Percentiles rank a stretch among this genome's conserved stretches.
Conservation (phyloP, 192 early-diverging fungal species). For the Tieghemiomyces parasiticus region DNA sequence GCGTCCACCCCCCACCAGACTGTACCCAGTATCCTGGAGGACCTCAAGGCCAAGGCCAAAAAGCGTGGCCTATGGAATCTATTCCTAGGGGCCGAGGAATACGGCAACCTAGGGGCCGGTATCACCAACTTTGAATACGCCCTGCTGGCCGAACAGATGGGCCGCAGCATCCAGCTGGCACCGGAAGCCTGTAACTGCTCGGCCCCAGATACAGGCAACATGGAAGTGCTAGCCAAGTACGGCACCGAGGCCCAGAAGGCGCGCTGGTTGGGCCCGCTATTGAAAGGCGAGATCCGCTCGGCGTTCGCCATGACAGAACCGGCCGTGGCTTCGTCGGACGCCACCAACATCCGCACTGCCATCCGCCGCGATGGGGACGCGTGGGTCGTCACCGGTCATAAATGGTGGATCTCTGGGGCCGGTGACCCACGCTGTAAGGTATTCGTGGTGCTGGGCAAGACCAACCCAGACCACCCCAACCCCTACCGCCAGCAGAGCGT, state of each 20-base stretch:
- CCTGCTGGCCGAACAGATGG: slow-evolving; percentile 78
- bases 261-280: slow-evolving; percentile 60
- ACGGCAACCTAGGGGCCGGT: slow-evolving; percentile 50
- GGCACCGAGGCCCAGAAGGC: slow-evolving; percentile 72
- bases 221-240: slow-evolving; percentile 98
- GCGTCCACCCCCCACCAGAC: slow-evolving; percentile 29
- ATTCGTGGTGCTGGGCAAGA: slow-evolving; percentile 88
- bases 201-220: slow-evolving; percentile 97
- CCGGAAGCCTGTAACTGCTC: slow-evolving; percentile 90
- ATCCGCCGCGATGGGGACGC: slow-evolving; percentile 52
- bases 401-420: slow-evolving; percentile 99
- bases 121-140: slow-evolving; percentile 93
- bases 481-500: slow-evolving; percentile 81
- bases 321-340: slow-evolving; percentile 89
- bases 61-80: slow-evolving; percentile 92
- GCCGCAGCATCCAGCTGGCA: slow-evolving; percentile 60
- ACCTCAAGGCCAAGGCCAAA: slow-evolving; percentile 75
- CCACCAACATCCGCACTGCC: slow-evolving; percentile 85
- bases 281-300: slow-evolving; percentile 86
- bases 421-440: slow-evolving; percentile 87
- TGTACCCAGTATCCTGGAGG: slow-evolving; percentile 74
- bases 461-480: slow-evolving; percentile 36
- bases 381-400: slow-evolving; percentile 65
- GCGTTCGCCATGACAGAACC: slow-evolving; percentile 99
- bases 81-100: slow-evolving; percentile 70